Base-by-base conservation (phyloP, 2,329 filamentous ascomycete species). In the Fusarium chlamydosporum region DNA sequence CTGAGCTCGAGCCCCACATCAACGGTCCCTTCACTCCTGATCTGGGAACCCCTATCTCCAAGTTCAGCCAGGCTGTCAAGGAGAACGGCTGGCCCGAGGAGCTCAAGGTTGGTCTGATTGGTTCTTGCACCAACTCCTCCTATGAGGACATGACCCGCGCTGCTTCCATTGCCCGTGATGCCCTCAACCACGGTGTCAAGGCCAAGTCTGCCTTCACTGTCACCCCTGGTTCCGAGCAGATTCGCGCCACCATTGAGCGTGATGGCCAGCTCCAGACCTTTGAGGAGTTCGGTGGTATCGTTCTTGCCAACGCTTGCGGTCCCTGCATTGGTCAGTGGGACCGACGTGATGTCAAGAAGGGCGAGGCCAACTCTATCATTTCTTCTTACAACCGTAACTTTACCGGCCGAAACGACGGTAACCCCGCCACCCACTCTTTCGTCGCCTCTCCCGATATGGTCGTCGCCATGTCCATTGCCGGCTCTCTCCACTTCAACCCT, bases 321-420 rank as follows among this genome's bases (percentile, higher is more conserved):
- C 93, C 93, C 33, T 97, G 94, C 78, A 96, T 97, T 72, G 94
- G 95, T 3, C 94, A 97, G 81, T 98, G 96, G 96, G 94, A 97
- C 78, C 92, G 96, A 74, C 86, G 85, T 72, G 95, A 98, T 75
- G 93, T 97, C 58, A 92, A 94, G 88, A 97, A 98, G 89, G 95
- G 95, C 72, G 90, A 92, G 75, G 85, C 94, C 76, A 99, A 99
- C 90, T 96, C 94, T 8, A 99, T 99, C 80, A 86, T 99, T 79
- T 97, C 94, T 46, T 98, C 96, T 29, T 99, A 97, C 91, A 99
- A 99, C 91, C 94, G 96, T 83, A 98, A 99, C 90, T 98, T 99
- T 86, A 98, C 95, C 66, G 95, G 95, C 72, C 93, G 96, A 79
- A 98, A 98, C 82, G 94, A 97, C 75, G 94, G 92, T 73, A 98